A percentile compares a stretch with the other conserved stretches of the same genome.
Evolutionary conservation across 2,329 filamentous ascomycete species (phyloP).

Genomic region (Fusarium haematococcum): DNA sequence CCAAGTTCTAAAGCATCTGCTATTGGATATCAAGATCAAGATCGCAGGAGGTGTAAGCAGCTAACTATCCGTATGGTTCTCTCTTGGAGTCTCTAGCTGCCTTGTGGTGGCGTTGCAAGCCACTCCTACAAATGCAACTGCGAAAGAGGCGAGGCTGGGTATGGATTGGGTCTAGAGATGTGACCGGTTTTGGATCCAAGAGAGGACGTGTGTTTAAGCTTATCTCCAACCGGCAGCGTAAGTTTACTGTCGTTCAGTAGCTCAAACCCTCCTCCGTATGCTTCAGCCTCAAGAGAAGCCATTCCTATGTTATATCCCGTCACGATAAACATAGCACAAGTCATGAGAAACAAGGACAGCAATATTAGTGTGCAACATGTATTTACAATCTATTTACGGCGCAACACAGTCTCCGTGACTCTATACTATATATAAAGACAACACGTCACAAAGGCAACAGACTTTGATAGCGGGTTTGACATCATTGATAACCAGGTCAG

Average conservation of each 20-base stretch:
- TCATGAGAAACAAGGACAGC: neutral
- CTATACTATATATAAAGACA: neutral
- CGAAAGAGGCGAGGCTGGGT: neutral
- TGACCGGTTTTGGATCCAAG: neutral
- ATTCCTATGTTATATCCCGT: neutral
- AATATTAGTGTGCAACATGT: neutral
- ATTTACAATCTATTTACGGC: neutral
- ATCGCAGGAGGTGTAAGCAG: neutral
- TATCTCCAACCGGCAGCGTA: neutral
- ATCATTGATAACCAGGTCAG: constrained; percentile 48
- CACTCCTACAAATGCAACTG: neutral
- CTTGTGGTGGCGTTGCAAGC: neutral
- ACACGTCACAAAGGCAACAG: neutral
- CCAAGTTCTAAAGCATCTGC: neutral
- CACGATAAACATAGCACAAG: neutral
- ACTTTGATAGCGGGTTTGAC: constrained; percentile 33
- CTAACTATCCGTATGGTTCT: neutral
- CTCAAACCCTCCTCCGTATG: neutral
- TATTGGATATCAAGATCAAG: neutral
- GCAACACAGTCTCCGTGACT: neutral
- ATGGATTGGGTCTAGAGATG: neutral
- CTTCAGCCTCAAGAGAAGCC: neutral
- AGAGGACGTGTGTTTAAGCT: neutral
- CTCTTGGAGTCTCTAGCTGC: neutral
- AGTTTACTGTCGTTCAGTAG: neutral